Evolutionary conservation across 106 monocot species (phyloP).

Genomic region (Platanthera guangdongensis): DNA sequence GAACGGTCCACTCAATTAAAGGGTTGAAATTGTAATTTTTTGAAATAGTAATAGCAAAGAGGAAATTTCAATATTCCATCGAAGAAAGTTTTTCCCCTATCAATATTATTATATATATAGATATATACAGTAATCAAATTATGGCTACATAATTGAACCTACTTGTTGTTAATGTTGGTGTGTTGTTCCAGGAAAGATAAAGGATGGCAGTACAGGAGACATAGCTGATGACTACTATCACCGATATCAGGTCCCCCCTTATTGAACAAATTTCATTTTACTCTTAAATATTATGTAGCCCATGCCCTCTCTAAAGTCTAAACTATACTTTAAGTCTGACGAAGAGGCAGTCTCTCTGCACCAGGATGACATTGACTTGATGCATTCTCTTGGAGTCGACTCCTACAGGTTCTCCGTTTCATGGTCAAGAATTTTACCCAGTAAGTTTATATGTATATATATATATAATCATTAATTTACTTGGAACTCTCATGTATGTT

Average conservation of each 20-base stretch:
- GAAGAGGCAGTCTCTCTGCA: background rate
- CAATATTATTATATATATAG: too few species aligned
- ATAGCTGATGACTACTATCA: slow-evolving; percentile 44
- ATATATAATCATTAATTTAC: too few species aligned
- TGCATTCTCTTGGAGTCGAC: slow-evolving; percentile 36
- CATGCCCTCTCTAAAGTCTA: too few species aligned
- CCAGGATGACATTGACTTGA: slow-evolving; percentile 41
- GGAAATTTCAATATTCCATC: too few species aligned
- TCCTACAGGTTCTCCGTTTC: slow-evolving; percentile 50
- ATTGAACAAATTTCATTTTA: too few species aligned
- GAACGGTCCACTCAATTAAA: too few species aligned
- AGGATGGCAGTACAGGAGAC: slow-evolving; percentile 29
- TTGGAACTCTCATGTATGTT: too few species aligned
- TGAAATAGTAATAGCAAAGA: too few species aligned
- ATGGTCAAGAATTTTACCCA: slow-evolving; percentile 54
- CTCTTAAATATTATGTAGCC: too few species aligned
- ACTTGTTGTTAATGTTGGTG: background rate
- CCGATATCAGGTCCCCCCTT: slow-evolving; percentile 22
- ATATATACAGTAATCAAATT: too few species aligned
- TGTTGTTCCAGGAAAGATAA: slow-evolving; percentile 16
- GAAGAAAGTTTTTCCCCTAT: too few species aligned
- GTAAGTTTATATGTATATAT: slow-evolving; percentile 15
- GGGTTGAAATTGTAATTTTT: too few species aligned
- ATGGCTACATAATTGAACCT: background rate
- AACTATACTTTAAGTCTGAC: background rate